Percentiles rank a stretch among this genome's conserved stretches.
phyloP scores from a whole-genome alignment of 805 yeast genomes.

The Suhomyces xylopsoci region DNA sequence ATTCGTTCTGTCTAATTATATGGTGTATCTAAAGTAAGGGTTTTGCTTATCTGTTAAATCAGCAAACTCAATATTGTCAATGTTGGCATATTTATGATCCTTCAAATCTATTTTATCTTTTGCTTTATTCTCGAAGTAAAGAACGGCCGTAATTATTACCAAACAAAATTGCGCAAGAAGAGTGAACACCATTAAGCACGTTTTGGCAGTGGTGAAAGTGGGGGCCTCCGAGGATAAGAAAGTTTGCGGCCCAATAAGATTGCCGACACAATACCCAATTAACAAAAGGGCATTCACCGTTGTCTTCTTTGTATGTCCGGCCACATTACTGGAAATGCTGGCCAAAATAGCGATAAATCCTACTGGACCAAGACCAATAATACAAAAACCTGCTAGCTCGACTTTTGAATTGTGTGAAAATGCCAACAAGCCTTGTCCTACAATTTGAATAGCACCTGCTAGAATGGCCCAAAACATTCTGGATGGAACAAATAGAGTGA shows the following conservation, averaged over 20 bases:
- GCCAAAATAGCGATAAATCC: conserved; percentile 31
- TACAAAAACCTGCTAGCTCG: conserved; percentile 25
- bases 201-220: conserved; percentile 38
- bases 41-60: conserved; percentile 56
- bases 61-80: conserved; percentile 45
- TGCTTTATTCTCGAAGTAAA: conserved; percentile 34
- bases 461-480: conserved; percentile 25
- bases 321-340: conserved; percentile 45
- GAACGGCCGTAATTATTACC: conserved; percentile 22
- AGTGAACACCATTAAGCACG: conserved; percentile 37
- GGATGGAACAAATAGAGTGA: conserved; percentile 21
- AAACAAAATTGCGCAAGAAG: conserved; percentile 17
- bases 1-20: conserved; percentile 2
- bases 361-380: conserved; percentile 31
- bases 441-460: conserved; percentile 20
- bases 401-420: conserved; percentile 31
- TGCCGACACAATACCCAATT: conserved; percentile 53
- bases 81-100: conserved; percentile 19
- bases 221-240: conserved; percentile 46
- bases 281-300: conserved; percentile 44
- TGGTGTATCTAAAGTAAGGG: conserved; percentile 49
- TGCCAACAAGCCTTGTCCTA: conserved; percentile 39
- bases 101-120: conserved; percentile 27
- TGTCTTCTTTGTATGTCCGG: conserved; percentile 57
- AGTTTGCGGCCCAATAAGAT: conserved; percentile 54